phyloP scores from a whole-genome alignment of 2,329 filamentous ascomycete species.

The Onygena corvina region DNA sequence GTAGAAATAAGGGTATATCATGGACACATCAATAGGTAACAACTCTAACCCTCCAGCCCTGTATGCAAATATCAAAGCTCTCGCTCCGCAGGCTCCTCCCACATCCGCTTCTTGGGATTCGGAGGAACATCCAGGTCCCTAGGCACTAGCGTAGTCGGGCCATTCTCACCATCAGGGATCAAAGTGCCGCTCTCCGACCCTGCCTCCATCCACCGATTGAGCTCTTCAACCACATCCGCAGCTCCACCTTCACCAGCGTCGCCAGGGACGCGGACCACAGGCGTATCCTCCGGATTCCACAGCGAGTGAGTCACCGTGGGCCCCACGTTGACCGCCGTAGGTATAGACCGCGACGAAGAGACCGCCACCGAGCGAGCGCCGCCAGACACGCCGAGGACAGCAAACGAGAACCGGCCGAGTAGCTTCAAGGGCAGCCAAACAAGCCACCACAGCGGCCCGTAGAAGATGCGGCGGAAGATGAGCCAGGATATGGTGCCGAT shows the following conservation, averaged over 20 bases:
- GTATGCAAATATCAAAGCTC: not conserved
- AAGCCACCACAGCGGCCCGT: slow-evolving; percentile 83
- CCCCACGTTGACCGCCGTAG: not conserved
- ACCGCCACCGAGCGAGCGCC: not conserved
- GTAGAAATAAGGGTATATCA: no score
- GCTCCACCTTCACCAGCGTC: not conserved
- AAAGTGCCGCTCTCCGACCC: slow-evolving; percentile 10
- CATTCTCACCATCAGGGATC: slow-evolving; percentile 16
- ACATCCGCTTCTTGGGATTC: slow-evolving; percentile 41
- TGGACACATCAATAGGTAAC: no score
- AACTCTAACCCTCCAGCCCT: no score
- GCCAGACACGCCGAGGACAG: slow-evolving; percentile 38
- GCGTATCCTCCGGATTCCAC: not conserved
- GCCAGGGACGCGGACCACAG: no score
- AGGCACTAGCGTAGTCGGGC: slow-evolving; percentile 28
- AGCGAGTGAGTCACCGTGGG: not conserved
- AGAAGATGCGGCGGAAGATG: slow-evolving; percentile 69
- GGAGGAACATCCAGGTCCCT: slow-evolving; percentile 26
- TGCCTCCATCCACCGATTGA: slow-evolving; percentile 23
- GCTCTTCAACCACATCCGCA: slow-evolving; percentile 30
- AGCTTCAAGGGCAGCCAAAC: slow-evolving; percentile 69
- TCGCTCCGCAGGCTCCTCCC: slow-evolving; percentile 26
- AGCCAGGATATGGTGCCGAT: slow-evolving; percentile 70
- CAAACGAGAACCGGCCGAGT: slow-evolving; percentile 47
- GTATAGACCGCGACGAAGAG: not conserved